phyloP scores from a whole-genome alignment of 768 basidiomycete species.

The Russula griseocarnosa region DNA sequence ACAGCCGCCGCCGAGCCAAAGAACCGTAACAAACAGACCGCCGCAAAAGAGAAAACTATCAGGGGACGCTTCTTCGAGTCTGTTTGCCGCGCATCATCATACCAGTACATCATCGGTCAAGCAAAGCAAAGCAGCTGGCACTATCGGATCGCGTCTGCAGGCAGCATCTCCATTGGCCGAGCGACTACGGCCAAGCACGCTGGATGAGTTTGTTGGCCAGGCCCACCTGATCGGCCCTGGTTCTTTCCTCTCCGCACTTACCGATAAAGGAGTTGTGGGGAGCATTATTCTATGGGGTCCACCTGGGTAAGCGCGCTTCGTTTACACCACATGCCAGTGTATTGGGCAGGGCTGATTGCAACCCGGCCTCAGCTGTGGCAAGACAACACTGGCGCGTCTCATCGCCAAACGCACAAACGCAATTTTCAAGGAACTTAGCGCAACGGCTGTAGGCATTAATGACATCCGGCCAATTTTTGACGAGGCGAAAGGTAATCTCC shows the following conservation, averaged over 20 bases:
- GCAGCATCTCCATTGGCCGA: constrained; percentile 65
- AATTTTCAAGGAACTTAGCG: constrained; percentile 72
- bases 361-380: constrained; percentile 49
- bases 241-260: constrained; percentile 53
- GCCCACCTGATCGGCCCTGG: constrained; percentile 53
- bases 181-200: constrained; percentile 56
- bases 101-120: neutral
- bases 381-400: constrained; percentile 73
- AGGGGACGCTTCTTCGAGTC: neutral
- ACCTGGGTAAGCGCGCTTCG: constrained; percentile 48
- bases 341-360: neutral
- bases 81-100: neutral
- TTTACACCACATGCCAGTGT: neutral
- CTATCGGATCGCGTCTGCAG: constrained; percentile 25
- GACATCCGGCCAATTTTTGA: constrained; percentile 72
- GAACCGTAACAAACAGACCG: neutral
- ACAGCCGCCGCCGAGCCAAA: neutral
- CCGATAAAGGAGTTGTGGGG: constrained; percentile 49
- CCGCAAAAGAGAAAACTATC: constrained; percentile 9
- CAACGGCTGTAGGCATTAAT: constrained; percentile 64
- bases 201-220: constrained; percentile 78
- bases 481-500: constrained; percentile 64
- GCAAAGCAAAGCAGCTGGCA: constrained; percentile 10
- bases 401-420: constrained; percentile 59
- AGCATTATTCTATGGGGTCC: constrained; percentile 74